Evolutionary conservation across 768 basidiomycete species (phyloP), one percentile per base, ranked within the genome.

Genomic region (Boletus rubropictus): DNA sequence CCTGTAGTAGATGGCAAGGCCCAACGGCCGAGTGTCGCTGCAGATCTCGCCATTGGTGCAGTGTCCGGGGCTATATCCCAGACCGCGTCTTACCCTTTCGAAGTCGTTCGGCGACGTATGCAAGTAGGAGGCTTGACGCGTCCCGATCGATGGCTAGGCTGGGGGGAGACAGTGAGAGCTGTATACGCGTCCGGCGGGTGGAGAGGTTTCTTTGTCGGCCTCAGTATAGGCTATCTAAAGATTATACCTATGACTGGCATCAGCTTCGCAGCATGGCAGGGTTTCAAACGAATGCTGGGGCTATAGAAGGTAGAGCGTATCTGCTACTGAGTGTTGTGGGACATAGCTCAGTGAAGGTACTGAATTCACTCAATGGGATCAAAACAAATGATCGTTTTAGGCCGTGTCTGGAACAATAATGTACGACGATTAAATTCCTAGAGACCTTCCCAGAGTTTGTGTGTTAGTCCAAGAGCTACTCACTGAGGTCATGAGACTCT

Each of bases 211-310:
- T 97, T 84, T 60, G 82, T 96, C 25, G 95, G 95, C 1, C 69
- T 98, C 51, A 79, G 82, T 46, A 88, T 97, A 56, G 95, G 95
- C 2, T 96, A 90, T 68, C 57, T 97, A 45, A 97, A 98, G 74
- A 82, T 95, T 34, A 79, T 96, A 48, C 95, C 95, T 11, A 95
- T 97, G 93, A 95, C 85, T 20, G 90, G 92, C 48, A 85, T 95
- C 46, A 89, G 86, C 64, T 95, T 84, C 58, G 75, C 89, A 9
- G 86, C 85, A n/a, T 96, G 93, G 93, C 87, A 93, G 64, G 50
- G 55, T 11, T 61, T 64, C 50, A 69, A 62, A 44, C 53, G 57
- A 24, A 35, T 55, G 37, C 24, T 69, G 17, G 69, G 51, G 3
- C 27, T 67, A 38, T 68, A 66, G 57, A 49, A 39, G 36, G 25